Evolutionary conservation across 768 basidiomycete species (phyloP), one percentile per base, ranked within the genome.

Genomic region (Fomitopsis pulvina): DNA sequence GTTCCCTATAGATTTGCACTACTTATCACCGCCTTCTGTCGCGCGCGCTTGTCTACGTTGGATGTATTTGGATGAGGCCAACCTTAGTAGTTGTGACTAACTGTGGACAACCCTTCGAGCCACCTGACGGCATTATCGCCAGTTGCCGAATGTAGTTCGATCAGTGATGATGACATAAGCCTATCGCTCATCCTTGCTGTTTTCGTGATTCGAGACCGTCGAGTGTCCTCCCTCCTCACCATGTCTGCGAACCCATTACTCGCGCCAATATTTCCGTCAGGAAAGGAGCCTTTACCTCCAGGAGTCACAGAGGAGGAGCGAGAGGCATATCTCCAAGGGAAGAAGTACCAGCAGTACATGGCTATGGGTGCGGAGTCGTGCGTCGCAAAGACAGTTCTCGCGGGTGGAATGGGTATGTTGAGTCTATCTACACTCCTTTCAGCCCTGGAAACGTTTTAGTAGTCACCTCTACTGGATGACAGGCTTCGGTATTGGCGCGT

Each of bases 401-500:
- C 90, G 28, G 93, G 89, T 24, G 85, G 76, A 40, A 83, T 82
- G 62, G 95, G 94, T 93, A 60, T 61, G 85, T 52, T n/a, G 25
- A 14, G 25, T 25, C n/a, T 12, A 18, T 9, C 22, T 34, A 11
- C 34, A 2, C 24, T 38, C 11, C n/a, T 39, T 22, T 34, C 2
- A 41, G 25, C 45, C 32, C 21, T 44, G 47, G 54, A 52, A 55
- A 49, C 45, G 34, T 50, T 48, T 50, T 58, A 53, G 57, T 59
- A 50, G 47, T 50, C 26, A 41, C 48, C 42, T 27, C 25, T n/a
- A 28, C 18, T 57, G 44, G 30, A 32, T 52, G 9, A 22, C 55
- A 96, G 94, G 95, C 41, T 83, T 98, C 58, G 94, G 79, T 10
- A 78, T 96, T 38, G 95, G 95, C 52, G 93, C 86, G 27, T 93